Evolutionary conservation across 768 basidiomycete species (phyloP), one percentile per base, ranked within the genome.

Genomic region (Lentinula edodes): DNA sequence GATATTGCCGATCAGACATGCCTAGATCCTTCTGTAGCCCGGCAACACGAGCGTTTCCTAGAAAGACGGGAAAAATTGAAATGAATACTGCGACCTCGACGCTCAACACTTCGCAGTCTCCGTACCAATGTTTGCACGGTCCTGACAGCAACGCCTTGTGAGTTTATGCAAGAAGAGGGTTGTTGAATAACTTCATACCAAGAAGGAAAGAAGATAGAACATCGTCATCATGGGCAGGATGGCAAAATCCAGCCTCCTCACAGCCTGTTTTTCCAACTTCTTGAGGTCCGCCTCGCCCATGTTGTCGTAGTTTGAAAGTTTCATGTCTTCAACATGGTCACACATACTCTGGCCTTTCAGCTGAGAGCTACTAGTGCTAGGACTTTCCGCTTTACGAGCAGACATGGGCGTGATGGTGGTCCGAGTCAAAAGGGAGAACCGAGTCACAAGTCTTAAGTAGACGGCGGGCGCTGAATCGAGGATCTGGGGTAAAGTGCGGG

Each of bases 21-120:
- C 71, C 67, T 20, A 83, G 66, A 18, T 76, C 74, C 13, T 66
- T 74, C 64, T 83, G 79, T 50, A 83, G 70, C 8, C 82, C 81
- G 16, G 80, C 81, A 2, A 81, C 72, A 12, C 76, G 73, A 28
- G 80, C 82, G 64, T 81, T 82, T 48, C 76, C 74, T 73, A 59
- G 66, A 69, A 28, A 3, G 12, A 10, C 39, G 35, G 6, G 59
- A 8, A 9, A 39, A 42, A 28, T 28, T 28, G 3, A 13, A 32
- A 28, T 38, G 56, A 28, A 52, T 3, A 45, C 23, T 5, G 15
- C 50, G n/a, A 42, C 20, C 16, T 32, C 18, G 62, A 23, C 32
- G 5, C 35, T 34, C 20, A 9, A 23, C 16, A 10, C 18, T 16
- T 20, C 23, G 18, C 36, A 20, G 18, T 20, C 5, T 34, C n/a